These are phyloP conservation scores for Thielaviopsis euricoi DNA, from an alignment of 2,329 filamentous ascomycete genomes.

Conservation along the genomic window DNA sequence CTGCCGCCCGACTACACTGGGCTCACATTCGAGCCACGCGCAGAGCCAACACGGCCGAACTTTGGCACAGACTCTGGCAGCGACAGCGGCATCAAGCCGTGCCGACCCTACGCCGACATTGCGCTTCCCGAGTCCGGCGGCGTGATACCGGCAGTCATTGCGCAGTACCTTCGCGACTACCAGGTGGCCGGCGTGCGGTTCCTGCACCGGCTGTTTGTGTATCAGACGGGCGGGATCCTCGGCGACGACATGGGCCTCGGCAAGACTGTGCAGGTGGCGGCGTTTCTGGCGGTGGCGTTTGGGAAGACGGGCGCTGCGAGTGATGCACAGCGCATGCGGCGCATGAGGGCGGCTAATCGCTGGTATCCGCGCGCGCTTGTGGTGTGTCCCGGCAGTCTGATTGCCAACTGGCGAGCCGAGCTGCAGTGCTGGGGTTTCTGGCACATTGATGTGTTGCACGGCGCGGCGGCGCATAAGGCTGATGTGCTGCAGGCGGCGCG, in stretches of 20 bases:
- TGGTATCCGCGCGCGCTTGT: conserved; percentile 53
- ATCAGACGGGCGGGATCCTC: conserved; percentile 76
- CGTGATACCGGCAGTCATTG: conserved; percentile 72
- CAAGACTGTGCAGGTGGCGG: conserved; percentile 91
- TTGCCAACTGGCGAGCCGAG: conserved; percentile 84
- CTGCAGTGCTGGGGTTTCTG: conserved; percentile 89
- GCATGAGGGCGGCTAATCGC: conserved; percentile 42
- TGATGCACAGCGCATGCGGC: conserved; percentile 75
- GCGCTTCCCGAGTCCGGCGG: conserved; percentile 59
- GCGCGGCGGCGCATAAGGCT: conserved; percentile 38
- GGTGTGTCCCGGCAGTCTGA: conserved; percentile 74
- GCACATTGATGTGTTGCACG: conserved; percentile 73
- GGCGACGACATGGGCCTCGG: conserved; percentile 97
- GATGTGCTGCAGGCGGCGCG: conserved; percentile 55
- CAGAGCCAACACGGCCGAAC: conserved; percentile 51
- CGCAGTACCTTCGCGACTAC: conserved; percentile 83
- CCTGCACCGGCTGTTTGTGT: conserved; percentile 76
- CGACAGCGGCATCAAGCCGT: conserved; percentile 43
- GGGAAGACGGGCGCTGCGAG: conserved; percentile 84
- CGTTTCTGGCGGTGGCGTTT: conserved; percentile 80
- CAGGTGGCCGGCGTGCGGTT: conserved; percentile 76
- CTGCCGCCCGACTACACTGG: conserved; percentile 64
- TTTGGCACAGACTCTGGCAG: conserved; percentile 44
- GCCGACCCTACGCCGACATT: conserved; percentile 57
- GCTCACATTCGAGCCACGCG: conserved; percentile 54